Conservation (phyloP, 2,329 filamentous ascomycete species). For the Monosporascus sp. region DNA sequence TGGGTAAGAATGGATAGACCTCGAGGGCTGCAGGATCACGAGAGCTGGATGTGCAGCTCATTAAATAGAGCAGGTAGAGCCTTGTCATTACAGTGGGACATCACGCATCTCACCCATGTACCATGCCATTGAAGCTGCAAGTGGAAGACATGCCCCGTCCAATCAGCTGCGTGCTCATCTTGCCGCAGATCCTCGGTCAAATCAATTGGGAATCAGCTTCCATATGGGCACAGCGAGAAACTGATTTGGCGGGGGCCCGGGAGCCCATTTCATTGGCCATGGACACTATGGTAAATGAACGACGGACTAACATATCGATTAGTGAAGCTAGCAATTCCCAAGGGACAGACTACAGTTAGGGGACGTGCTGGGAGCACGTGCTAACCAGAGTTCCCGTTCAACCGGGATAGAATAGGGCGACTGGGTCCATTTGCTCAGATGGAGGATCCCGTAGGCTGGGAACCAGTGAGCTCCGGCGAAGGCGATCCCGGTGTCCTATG, state of each 20-base stretch:
- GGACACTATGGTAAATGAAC: background rate
- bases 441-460: background rate
- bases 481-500: no score
- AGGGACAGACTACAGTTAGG: background rate
- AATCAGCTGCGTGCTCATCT: background rate
- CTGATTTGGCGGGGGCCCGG: background rate
- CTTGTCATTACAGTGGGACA: background rate
- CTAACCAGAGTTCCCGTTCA: background rate
- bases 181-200: no score
- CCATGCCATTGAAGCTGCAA: background rate
- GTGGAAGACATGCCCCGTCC: background rate
- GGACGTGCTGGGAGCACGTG: slow-evolving; percentile 1
- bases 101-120: background rate
- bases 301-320: background rate
- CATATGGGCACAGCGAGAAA: background rate
- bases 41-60: background rate
- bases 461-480: no score
- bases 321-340: background rate
- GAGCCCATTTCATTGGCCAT: background rate
- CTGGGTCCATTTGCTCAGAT: background rate
- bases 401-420: background rate
- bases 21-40: background rate
- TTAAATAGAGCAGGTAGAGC: background rate
- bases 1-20: background rate
- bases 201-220: background rate